phyloP scores from a whole-genome alignment of 1,284 basidiomycete species.

The Leccinum colubrinum region DNA sequence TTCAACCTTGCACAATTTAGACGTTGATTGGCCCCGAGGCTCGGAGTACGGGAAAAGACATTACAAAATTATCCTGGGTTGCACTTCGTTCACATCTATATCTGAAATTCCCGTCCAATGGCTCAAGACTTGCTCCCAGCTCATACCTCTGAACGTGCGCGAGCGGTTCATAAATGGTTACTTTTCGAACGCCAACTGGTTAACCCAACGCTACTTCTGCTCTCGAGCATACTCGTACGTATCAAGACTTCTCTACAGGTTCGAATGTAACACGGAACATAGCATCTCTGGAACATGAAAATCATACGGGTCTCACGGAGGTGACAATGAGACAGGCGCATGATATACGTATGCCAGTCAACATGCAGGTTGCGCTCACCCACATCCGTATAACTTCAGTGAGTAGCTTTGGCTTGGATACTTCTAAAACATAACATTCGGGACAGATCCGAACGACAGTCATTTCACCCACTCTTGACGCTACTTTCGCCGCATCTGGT shows the following conservation, averaged over 20 bases:
- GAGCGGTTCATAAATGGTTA: conserved; percentile 57
- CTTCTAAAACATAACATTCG: conserved; percentile 8
- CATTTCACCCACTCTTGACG: conserved; percentile 52
- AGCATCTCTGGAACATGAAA: conserved; percentile 63
- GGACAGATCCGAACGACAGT: conserved; percentile 59
- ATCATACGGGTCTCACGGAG: conserved; percentile 49
- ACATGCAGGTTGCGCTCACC: conserved; percentile 57
- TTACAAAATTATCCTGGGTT: conserved; percentile 81
- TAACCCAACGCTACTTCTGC: conserved; percentile 70
- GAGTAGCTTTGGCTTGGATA: conserved; percentile 22
- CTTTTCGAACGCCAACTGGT: conserved; percentile 78
- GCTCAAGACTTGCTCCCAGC: conserved; percentile 77
- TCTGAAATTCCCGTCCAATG: conserved; percentile 82
- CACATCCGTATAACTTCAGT: conserved; percentile 72
- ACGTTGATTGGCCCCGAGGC: conserved; percentile 39
- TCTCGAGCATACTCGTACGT: conserved; percentile 55
- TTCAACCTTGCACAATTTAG: conserved; percentile 21
- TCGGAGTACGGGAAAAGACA: conserved; percentile 41
- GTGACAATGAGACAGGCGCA: conserved; percentile 62
- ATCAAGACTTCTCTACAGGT: neutral
- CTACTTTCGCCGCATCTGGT: too few relatives aligned
- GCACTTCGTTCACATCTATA: conserved; percentile 74
- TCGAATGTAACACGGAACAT: conserved; percentile 11
- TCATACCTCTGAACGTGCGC: conserved; percentile 71
- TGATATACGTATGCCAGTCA: conserved; percentile 62